A percentile compares a stretch with the other conserved stretches of the same genome.
phyloP scores from a whole-genome alignment of 331 rosid genomes.

The Rhamnella rubrinervis region DNA sequence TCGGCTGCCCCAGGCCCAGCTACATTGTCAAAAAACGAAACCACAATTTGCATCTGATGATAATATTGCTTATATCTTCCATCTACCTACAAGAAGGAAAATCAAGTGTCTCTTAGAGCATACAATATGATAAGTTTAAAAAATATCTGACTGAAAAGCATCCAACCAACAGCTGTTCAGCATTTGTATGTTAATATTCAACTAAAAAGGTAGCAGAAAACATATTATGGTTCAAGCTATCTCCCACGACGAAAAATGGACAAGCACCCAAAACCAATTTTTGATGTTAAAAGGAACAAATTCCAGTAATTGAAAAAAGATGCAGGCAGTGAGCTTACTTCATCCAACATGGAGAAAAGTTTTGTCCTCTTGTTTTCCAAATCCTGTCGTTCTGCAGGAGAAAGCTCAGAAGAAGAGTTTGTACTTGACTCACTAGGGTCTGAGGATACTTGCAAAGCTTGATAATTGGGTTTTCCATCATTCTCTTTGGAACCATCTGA shows the following conservation, averaged over 20 bases:
- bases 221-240: too few relatives aligned
- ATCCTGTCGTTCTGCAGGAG: conserved; percentile 63
- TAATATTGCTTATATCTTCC: conserved; percentile 72
- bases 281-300: background rate
- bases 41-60: conserved; percentile 75
- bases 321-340: conserved; percentile 48
- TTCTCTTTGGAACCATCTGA: conserved; percentile 52
- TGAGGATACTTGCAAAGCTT: conserved; percentile 40
- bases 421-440: conserved; percentile 44
- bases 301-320: background rate
- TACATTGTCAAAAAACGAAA: conserved; percentile 67
- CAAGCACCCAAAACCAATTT: too few relatives aligned
- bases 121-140: conserved; percentile 5
- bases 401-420: conserved; percentile 50
- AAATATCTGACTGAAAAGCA: background rate
- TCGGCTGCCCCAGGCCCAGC: conserved; percentile 88
- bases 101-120: background rate
- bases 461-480: conserved; percentile 51
- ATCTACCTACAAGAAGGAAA: conserved; percentile 57
- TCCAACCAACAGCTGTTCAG: background rate
- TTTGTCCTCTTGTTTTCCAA: conserved; percentile 69
- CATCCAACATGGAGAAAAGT: conserved; percentile 78
- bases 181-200: too few relatives aligned
- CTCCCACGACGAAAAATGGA: too few relatives aligned
- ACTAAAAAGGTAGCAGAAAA: too few relatives aligned